These are phyloP conservation scores for Telfairia occidentalis DNA, from an alignment of 331 rosid species.

Conservation along the genomic window DNA sequence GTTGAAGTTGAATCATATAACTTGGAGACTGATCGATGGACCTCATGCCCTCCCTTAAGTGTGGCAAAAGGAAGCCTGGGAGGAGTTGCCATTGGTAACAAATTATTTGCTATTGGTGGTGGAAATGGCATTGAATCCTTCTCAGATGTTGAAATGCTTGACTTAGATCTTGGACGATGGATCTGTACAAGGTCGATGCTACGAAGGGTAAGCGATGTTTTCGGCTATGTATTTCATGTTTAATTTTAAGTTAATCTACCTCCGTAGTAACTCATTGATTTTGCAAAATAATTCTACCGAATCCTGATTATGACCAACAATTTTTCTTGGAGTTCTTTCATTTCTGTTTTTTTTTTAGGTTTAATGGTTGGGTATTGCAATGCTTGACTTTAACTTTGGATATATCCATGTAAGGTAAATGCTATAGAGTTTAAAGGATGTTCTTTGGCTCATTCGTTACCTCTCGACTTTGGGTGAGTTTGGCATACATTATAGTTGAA, in stretches of 20 bases:
- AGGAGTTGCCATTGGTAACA: constrained; percentile 32
- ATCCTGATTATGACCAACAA: background rate
- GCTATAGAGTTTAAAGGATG: constrained; percentile 33
- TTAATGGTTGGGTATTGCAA: constrained; percentile 21
- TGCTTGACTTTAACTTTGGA: constrained; percentile 48
- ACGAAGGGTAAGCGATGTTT: constrained; percentile 36
- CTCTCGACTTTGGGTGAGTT: too few relatives aligned
- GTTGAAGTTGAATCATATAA: constrained; percentile 63
- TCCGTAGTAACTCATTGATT: background rate
- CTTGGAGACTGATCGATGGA: constrained; percentile 45
- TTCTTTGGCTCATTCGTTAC: background rate
- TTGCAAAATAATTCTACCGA: background rate
- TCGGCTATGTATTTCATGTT: background rate
- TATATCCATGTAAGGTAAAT: constrained; percentile 45
- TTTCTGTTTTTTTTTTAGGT: background rate
- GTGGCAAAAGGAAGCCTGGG: constrained; percentile 54
- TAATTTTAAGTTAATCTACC: background rate
- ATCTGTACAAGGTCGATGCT: constrained; percentile 39
- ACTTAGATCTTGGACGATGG: constrained; percentile 56
- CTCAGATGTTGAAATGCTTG: constrained; percentile 52
- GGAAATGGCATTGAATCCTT: constrained; percentile 33
- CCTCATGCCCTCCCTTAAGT: constrained; percentile 47
- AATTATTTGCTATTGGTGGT: constrained; percentile 41
- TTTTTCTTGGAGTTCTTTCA: background rate
- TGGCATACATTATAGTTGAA: too few relatives aligned